These are phyloP conservation scores for Trichophyton mentagrophytes DNA, from an alignment of 2,329 filamentous ascomycete genomes.

Conservation along the genomic window DNA sequence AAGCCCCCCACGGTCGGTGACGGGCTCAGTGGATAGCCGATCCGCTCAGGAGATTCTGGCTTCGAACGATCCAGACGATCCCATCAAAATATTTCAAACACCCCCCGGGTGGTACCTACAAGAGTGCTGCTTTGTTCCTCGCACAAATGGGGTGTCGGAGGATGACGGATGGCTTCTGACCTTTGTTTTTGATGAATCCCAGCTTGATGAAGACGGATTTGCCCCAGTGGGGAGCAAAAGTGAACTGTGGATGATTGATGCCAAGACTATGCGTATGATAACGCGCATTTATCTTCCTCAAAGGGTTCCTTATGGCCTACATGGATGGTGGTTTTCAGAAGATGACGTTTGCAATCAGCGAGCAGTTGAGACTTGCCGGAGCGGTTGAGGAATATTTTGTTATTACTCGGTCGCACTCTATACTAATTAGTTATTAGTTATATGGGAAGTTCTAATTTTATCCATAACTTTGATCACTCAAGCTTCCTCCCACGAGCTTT, in stretches of 20 bases:
- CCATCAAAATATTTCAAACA: constrained; percentile 50
- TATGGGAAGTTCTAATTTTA: too few species aligned
- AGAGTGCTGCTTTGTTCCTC: constrained; percentile 53
- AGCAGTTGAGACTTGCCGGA: constrained; percentile 14
- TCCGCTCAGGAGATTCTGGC: constrained; percentile 41
- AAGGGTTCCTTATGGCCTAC: constrained; percentile 56
- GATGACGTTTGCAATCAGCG: constrained; percentile 41
- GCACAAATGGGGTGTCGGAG: constrained; percentile 34
- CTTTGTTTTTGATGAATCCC: constrained; percentile 57
- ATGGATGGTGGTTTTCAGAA: constrained; percentile 49
- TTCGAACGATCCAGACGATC: constrained; percentile 36
- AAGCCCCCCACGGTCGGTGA: constrained; percentile 37
- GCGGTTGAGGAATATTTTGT: too few species aligned
- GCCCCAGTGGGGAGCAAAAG: constrained; percentile 37
- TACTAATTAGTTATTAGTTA: too few species aligned
- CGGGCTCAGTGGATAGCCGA: constrained; percentile 50
- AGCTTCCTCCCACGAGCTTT: too few species aligned
- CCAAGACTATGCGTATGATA: constrained; percentile 48
- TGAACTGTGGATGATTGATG: constrained; percentile 58
- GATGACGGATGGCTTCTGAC: constrained; percentile 57
- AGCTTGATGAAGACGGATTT: constrained; percentile 41
- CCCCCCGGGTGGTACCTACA: constrained; percentile 52
- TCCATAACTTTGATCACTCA: too few species aligned
- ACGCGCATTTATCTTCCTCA: constrained; percentile 49
- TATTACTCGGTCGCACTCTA: too few species aligned